Percentiles rank a stretch among this genome's conserved stretches.
phyloP scores from a whole-genome alignment of 202 grass and related monocot genomes.

The Eragrostis tef region DNA sequence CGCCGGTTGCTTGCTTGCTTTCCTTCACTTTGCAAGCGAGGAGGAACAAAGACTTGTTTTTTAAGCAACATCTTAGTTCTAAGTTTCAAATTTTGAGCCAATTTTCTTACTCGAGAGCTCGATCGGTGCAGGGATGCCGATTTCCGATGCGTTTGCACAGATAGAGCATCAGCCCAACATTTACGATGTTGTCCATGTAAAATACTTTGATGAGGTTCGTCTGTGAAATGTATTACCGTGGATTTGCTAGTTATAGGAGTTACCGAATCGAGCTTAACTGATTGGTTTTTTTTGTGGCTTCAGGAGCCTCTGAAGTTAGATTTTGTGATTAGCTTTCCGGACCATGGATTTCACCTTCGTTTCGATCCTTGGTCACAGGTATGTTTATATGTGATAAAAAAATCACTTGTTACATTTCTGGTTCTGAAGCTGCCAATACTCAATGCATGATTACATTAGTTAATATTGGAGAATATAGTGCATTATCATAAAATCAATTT shows the following conservation, averaged over 20 bases:
- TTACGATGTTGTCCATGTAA: constrained; percentile 89
- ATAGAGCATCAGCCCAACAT: constrained; percentile 86
- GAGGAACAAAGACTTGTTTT: not conserved
- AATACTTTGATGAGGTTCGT: constrained; percentile 94
- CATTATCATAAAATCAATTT: constrained; percentile 32
- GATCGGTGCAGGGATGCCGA: constrained; percentile 79
- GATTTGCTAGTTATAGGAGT: not conserved
- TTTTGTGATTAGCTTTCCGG: constrained; percentile 89
- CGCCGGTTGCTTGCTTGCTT: constrained; percentile 15
- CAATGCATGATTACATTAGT: not conserved
- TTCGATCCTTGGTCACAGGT: constrained; percentile 99
- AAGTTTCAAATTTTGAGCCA: not conserved
- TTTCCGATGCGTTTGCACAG: constrained; percentile 84
- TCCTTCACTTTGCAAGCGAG: not conserved
- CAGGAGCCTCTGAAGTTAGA: constrained; percentile 92
- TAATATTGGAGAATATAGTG: not conserved
- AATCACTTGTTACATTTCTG: not conserved
- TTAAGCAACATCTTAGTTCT: constrained; percentile 27
- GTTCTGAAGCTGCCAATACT: not conserved
- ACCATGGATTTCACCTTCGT: constrained; percentile 94
- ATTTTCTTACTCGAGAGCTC: constrained; percentile 33
- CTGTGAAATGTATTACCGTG: constrained; percentile 47
- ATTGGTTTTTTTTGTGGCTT: constrained; percentile 34
- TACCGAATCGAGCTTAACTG: constrained; percentile 15
- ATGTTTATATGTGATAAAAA: not conserved